These are phyloP conservation scores for Aspergillus melleus DNA, from an alignment of 2,329 filamentous ascomycete species.

Conservation along the genomic window DNA sequence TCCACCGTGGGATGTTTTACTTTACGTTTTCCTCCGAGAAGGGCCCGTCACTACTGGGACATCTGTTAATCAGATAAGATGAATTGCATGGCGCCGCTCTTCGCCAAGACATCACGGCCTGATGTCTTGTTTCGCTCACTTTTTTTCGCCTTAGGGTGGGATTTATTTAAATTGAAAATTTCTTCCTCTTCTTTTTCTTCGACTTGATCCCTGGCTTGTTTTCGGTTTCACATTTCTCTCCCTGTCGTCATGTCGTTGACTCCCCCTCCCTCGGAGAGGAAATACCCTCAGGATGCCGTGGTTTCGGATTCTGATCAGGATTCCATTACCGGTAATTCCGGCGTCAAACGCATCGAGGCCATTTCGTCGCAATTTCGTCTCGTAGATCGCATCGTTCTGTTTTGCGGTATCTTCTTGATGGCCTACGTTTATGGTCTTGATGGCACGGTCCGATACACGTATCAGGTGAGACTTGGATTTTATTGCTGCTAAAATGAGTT, in stretches of 20 bases:
- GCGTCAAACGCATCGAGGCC: constrained; percentile 61
- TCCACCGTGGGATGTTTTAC: not conserved
- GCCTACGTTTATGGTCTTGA: constrained; percentile 66
- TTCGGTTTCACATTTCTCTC: not conserved
- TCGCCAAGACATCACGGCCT: not conserved
- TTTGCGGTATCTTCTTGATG: constrained; percentile 62
- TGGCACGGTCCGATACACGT: constrained; percentile 54
- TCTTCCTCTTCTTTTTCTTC: not conserved
- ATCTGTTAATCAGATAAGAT: not conserved
- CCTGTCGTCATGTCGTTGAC: not conserved
- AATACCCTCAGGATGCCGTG: not conserved
- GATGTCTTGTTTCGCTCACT: not conserved
- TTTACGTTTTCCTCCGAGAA: not conserved
- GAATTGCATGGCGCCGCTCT: not conserved
- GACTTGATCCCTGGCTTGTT: not conserved
- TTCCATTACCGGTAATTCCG: constrained; percentile 38
- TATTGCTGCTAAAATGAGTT: constrained; percentile 2
- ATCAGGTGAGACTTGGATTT: constrained; percentile 37
- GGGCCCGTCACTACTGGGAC: not conserved
- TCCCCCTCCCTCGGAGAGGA: not conserved
- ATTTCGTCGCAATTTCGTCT: constrained; percentile 54
- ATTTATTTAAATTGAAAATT: not conserved
- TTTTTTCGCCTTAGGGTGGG: not conserved
- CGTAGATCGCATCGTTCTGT: constrained; percentile 57
- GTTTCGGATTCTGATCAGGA: not conserved